A percentile compares a stretch with the other conserved stretches of the same genome.
These are phyloP conservation scores for Capsicum baccatum DNA, from an alignment of 257 asterid genomes.

Conservation along the genomic window DNA sequence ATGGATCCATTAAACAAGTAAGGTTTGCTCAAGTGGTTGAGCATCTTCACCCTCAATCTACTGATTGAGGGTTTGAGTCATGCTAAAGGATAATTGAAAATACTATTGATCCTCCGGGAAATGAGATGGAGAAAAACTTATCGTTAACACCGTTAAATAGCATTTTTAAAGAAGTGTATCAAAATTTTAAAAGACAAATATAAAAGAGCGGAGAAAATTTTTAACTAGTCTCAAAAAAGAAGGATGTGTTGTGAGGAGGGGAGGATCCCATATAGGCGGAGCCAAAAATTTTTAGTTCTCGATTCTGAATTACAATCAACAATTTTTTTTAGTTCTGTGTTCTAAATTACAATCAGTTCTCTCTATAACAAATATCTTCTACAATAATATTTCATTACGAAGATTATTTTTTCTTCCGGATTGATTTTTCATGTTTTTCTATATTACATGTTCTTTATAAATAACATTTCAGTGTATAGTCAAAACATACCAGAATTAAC, in stretches of 20 bases:
- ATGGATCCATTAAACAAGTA: too few relatives aligned
- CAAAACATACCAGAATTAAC: too few relatives aligned
- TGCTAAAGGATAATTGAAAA: too few relatives aligned
- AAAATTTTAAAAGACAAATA: background rate
- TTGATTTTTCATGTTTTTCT: background rate
- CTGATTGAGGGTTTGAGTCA: too few relatives aligned
- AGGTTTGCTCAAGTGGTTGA: too few relatives aligned
- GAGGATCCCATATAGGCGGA: background rate
- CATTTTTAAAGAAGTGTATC: background rate
- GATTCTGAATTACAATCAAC: too few relatives aligned
- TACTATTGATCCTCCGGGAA: too few relatives aligned
- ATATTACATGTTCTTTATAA: background rate
- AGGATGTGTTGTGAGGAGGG: background rate
- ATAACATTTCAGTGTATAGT: background rate
- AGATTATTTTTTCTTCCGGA: background rate
- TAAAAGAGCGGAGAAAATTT: background rate
- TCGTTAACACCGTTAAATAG: background rate
- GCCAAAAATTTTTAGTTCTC: background rate
- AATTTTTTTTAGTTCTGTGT: too few relatives aligned
- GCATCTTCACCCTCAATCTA: too few relatives aligned
- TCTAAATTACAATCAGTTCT: background rate
- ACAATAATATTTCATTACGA: background rate
- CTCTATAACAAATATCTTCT: background rate
- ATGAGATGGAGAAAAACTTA: too few relatives aligned
- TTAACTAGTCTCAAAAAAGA: background rate